Evolutionary conservation across 805 yeast genomes (phyloP), one percentile per base, ranked within the genome.

Genomic region (Zygotorulaspora sp.): DNA sequence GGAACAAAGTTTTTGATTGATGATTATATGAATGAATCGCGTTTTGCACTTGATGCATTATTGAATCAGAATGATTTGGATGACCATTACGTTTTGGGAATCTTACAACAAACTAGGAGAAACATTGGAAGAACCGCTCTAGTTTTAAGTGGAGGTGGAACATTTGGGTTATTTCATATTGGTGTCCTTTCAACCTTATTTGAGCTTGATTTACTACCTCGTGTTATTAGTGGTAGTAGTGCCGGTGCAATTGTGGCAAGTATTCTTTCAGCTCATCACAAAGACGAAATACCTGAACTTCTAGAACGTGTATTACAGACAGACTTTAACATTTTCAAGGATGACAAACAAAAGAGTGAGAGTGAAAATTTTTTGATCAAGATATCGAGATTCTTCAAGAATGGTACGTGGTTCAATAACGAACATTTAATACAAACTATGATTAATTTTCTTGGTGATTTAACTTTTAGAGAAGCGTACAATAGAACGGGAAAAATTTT

Each of bases 211-310:
- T 66, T 88, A 15, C 65, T 90, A 16, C 99, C 99, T 0, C 73
- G 83, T 33, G 84, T 92, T 24, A 77, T 92, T 11, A 83, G 95
- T 32, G 98, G 99, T 1, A 83, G 95, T 10, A 86, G 96, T 16
- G 95, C 97, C 0, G 99, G 99, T 12, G 88, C 96, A 1, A 89
- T 92, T 36, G 80, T 92, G 32, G 97, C 97, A 13, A 77, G 95
- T 33, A 77, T 92, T 12, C 68, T 92, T 32, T 87, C 96, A 54
- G 80, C 84, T 12, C 86, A 83, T 54, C 75, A 81, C 7, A 80
- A 79, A 41, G 83, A 78, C 21, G 97, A 89, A 59, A 69, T 80
- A 2, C 59, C 69, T 13, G 71, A 63, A 5, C 58, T 86, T 12
- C 63, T 90, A 41, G 70, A 63, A 20, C 55, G 65, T 12, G 66